A percentile compares a stretch with the other conserved stretches of the same genome.
These are phyloP conservation scores for Trichoderma gracile DNA, from an alignment of 2,329 filamentous ascomycete species.

Conservation along the genomic window DNA sequence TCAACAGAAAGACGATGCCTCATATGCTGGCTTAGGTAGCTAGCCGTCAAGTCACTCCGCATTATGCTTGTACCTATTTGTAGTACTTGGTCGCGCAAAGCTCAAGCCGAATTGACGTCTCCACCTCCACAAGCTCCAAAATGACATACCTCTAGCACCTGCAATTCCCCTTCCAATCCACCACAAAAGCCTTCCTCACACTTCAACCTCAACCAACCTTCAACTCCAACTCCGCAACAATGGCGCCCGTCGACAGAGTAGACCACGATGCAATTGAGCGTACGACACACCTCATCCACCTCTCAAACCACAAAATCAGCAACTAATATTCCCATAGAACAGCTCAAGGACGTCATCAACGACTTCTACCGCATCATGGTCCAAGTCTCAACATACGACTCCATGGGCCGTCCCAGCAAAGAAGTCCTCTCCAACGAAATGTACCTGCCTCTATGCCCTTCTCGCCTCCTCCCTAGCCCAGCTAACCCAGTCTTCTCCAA, in stretches of 20 bases:
- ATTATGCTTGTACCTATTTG: too few species aligned
- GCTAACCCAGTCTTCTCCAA: neutral
- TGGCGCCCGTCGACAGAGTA: slow-evolving; percentile 46
- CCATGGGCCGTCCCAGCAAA: slow-evolving; percentile 50
- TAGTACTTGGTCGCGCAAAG: too few species aligned
- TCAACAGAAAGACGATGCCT: too few species aligned
- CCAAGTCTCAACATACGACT: slow-evolving; percentile 62
- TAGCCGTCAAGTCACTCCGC: too few species aligned
- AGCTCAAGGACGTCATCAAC: slow-evolving; percentile 63
- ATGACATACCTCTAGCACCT: too few species aligned
- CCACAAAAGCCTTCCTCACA: neutral
- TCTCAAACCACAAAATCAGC: too few species aligned
- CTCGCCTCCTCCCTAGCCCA: too few species aligned
- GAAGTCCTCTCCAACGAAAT: slow-evolving; percentile 59
- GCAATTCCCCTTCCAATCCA: neutral
- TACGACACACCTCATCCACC: slow-evolving; percentile 32
- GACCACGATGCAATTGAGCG: slow-evolving; percentile 45
- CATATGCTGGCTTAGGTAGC: too few species aligned
- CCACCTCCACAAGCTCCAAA: too few species aligned
- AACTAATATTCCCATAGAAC: slow-evolving; percentile 43
- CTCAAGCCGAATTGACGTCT: too few species aligned
- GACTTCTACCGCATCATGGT: slow-evolving; percentile 65
- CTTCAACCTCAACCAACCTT: neutral
- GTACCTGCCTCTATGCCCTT: slow-evolving; percentile 37
- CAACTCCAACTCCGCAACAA: slow-evolving; percentile 29